Conservation (phyloP, 306 rosid genomes). For the Mucuna pruriens region DNA sequence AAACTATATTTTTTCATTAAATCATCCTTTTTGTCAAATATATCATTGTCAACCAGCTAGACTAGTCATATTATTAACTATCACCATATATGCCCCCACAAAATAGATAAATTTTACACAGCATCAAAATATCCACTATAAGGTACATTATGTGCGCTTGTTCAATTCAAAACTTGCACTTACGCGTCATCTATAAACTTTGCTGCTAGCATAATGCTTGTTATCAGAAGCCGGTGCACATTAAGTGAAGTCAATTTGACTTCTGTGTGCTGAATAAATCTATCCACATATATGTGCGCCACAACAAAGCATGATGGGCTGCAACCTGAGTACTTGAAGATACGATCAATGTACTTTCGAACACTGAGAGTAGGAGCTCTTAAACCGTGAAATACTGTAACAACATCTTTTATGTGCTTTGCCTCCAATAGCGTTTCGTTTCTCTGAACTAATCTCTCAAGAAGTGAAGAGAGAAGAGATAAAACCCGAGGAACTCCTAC, state of each 20-base stretch:
- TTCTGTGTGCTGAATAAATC: conserved; percentile 66
- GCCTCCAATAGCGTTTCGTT: conserved; percentile 67
- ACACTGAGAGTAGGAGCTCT: conserved; percentile 81
- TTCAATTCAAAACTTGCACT: conserved; percentile 41
- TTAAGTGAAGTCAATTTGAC: conserved; percentile 76
- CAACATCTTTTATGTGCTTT: conserved; percentile 52
- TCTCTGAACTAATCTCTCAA: conserved; percentile 75
- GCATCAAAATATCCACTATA: not conserved
- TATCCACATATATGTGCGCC: conserved; percentile 77
- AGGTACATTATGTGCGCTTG: not conserved
- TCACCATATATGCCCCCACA: not conserved
- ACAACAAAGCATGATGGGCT: conserved; percentile 95
- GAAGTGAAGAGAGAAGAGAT: conserved; percentile 76
- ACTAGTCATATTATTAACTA: conserved; percentile 1
- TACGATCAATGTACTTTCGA: conserved; percentile 75
- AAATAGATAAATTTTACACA: not conserved
- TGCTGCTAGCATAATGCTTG: conserved; percentile 90
- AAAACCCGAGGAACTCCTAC: conserved; percentile 77
- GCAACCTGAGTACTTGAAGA: conserved; percentile 92
- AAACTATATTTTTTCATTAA: not conserved
- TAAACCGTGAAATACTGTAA: conserved; percentile 83
- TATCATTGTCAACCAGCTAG: not conserved
- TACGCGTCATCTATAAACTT: conserved; percentile 94
- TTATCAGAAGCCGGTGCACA: conserved; percentile 91
- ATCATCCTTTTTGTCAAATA: not conserved